Base-by-base conservation (phyloP, 768 basidiomycete species). In the Kwoniella bestiolae region DNA sequence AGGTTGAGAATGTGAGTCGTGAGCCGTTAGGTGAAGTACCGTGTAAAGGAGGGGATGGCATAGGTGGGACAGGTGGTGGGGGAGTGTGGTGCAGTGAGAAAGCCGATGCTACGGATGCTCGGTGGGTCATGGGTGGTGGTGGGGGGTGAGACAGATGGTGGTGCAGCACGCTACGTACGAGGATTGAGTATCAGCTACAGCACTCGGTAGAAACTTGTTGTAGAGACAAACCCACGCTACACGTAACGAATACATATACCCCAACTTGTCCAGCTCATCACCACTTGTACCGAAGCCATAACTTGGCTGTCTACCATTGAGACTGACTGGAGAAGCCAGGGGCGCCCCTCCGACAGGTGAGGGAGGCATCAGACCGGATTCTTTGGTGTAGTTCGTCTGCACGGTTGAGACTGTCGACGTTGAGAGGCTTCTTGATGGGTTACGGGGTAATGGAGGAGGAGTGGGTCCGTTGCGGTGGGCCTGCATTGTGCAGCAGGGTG, bases 221-320 rank as follows among this genome's bases (percentile, higher is more conserved):
- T 16, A 21, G 18, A 25, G 45, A 7, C 16, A 51, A 28, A 69
- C 49, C 73, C 53, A 80, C 78, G 77, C 78, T 9, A 79, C 76
- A 28, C 75, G 57, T 28, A 80, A 60, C 23, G 79, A 75, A 55
- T 71, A 80, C 44, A 60, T 63, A 51, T 80, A 80, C 1, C 73
- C 73, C 55, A 71, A 41, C 38, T 64, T 55, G 47, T 80, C 79
- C 31, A 76, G 38, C 32, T 76, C 74, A 26, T 75, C 68, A 3
- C 52, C 35, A 3, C 55, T 46, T 21, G 28, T 34, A 6, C 47
- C 46, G 25, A 29, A n/a, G n/a, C 53, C 38, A 23, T 46, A 50
- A 14, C 63, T 65, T 7, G 41, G 50, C 41, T 56, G 56, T 35
- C 63, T 49, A 21, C 53, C 45, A 18, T 35, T 58, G 28, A 58